phyloP scores from a whole-genome alignment of 208 protist genomes.

The Angomonas deanei region DNA sequence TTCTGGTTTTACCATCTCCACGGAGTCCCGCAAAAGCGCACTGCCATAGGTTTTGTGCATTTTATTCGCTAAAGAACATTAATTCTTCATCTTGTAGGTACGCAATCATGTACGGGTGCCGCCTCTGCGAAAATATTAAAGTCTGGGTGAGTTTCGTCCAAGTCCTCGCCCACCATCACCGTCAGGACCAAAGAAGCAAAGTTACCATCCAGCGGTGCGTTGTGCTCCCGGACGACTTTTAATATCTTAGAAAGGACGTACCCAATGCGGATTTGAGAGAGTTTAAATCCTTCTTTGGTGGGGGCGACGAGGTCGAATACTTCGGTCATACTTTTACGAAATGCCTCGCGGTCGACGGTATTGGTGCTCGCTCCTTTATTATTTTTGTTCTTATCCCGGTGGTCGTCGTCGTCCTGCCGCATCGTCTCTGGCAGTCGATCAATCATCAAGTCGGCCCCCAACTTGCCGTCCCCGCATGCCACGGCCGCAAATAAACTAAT shows the following conservation, averaged over 20 bases:
- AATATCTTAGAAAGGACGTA: slow-evolving; percentile 72
- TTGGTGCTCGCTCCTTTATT: too few relatives aligned
- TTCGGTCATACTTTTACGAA: slow-evolving; percentile 58
- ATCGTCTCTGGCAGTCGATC: slow-evolving; percentile 50
- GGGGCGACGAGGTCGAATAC: slow-evolving; percentile 81
- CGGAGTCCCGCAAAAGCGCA: background rate
- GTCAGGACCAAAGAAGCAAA: slow-evolving; percentile 89
- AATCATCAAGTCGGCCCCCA: slow-evolving; percentile 89
- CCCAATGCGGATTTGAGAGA: slow-evolving; percentile 80
- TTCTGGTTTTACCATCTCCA: background rate
- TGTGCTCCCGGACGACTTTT: slow-evolving; percentile 69
- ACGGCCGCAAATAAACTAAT: slow-evolving; percentile 90
- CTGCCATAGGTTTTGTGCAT: background rate
- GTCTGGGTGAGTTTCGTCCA: slow-evolving; percentile 84
- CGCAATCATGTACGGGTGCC: slow-evolving; percentile 73
- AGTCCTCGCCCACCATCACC: slow-evolving; percentile 88
- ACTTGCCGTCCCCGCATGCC: slow-evolving; percentile 75
- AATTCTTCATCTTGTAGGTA: slow-evolving; percentile 71
- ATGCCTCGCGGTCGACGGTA: slow-evolving; percentile 43
- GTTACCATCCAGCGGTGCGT: slow-evolving; percentile 85
- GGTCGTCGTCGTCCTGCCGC: background rate
- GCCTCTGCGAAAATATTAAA: slow-evolving; percentile 89
- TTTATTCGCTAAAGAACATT: background rate
- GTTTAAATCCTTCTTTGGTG: slow-evolving; percentile 61
- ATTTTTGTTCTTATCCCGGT: too few relatives aligned